A percentile compares a stretch with the other conserved stretches of the same genome.
Evolutionary conservation across 306 rosid genomes (phyloP).

Genomic region (apple (Malus domestica)): ASM211411v1 NC_041791.1:6042001-6042500

Average conservation of each 20-base stretch:
- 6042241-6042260: constrained; percentile 73
- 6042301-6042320: constrained; percentile 95
- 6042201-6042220: constrained; percentile 1
- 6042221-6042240: constrained; percentile 20
- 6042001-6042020: constrained; percentile 13
- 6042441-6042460: constrained; percentile 89
- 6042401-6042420: constrained; percentile 2
- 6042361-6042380: constrained; percentile 5
- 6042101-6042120: constrained; percentile 91
- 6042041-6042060: constrained; percentile 70
- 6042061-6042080: constrained; percentile 99
- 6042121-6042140: constrained; percentile 94
- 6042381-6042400: constrained; percentile 11
- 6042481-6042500: constrained; percentile 99
- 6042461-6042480: constrained; percentile 98
- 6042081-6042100: constrained; percentile 93
- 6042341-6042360: constrained; percentile 29
- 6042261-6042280: constrained; percentile 96
- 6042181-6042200: not conserved
- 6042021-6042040: constrained; percentile 12
- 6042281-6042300: constrained; percentile 95
- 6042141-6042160: constrained; percentile 99
- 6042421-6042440: constrained; percentile 54
- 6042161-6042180: constrained; percentile 57
- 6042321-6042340: constrained; percentile 99